Base-by-base conservation (phyloP, 306 rosid genomes). In the Canavalia gladiata region DNA sequence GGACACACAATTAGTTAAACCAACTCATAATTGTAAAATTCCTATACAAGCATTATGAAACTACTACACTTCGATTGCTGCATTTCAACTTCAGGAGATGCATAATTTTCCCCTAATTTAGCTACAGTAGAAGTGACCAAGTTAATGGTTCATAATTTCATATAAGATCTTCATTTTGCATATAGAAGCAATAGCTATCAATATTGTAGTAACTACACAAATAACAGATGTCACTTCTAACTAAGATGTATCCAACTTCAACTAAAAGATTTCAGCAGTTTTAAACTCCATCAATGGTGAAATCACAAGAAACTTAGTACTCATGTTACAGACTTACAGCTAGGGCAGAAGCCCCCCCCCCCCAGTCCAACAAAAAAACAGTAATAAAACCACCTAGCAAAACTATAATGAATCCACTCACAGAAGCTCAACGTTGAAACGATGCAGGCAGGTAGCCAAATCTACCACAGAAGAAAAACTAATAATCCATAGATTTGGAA, bases 1-100 rank as follows among this genome's bases (percentile, higher is more conserved):
- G 58, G 80, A 43, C 41, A 74, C 66, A 81, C 52, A 84, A 82
- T 72, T 72, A 77, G 74, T 54, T 18, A 69, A 81, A 45, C 65
- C 34, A 76, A 28, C 45, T 33, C 47, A 11, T 13, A 67, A 45
- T 75, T 69, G 39, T 42, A 76, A 83, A 47, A 75, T 46, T 62
- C 57, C 47, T 28, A 66, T 13, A 41, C 64, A 70, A 69, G 43
- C 30, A 57, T 49, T 28, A 60, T 45, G 68, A 68, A 78, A 50
- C 4, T 28, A 39, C 41, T 35, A 74, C 56, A 85, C 78, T 28
- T 60, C 46, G 30, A 81, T 51, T 54, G 47, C 71, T 5, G 30
- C 58, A 45, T 58, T 74, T 69, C 42, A 45, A 82, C 68, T 52
- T 82, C 8, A 18, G 31, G 58, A 46, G 52, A 83, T 63, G 75